Conservation (phyloP, 2,329 filamentous ascomycete species). For the Trichoderma atrobrunneum region DNA sequence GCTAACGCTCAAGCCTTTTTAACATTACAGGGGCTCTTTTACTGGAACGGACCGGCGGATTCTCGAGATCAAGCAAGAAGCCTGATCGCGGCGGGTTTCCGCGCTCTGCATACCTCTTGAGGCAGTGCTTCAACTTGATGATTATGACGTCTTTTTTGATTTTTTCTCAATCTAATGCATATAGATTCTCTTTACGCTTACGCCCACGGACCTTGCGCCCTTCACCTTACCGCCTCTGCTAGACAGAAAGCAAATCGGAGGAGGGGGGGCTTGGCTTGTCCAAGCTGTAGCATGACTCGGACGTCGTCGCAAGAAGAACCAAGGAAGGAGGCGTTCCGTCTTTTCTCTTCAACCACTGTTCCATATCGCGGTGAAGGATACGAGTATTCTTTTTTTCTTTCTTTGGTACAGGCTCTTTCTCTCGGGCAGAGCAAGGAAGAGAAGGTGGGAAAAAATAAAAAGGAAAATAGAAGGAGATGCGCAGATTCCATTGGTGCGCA, state of each 20-base stretch:
- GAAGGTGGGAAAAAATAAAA: background rate
- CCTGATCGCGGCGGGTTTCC: constrained; percentile 58
- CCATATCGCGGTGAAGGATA: background rate
- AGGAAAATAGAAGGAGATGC: background rate
- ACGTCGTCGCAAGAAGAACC: background rate
- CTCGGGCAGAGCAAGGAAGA: background rate
- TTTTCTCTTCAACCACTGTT: background rate
- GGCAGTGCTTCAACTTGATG: background rate
- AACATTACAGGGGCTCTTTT: constrained; percentile 64
- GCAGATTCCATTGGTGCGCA: background rate
- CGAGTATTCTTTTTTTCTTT: background rate
- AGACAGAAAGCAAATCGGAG: background rate
- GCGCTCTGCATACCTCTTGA: constrained; percentile 38
- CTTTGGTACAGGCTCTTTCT: background rate
- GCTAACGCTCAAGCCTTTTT: constrained; percentile 13
- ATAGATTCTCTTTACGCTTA: constrained; percentile 5
- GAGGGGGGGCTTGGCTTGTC: background rate
- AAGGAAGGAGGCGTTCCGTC: background rate
- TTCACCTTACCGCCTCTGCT: constrained; percentile 8
- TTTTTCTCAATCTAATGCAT: background rate
- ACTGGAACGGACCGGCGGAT: constrained; percentile 77
- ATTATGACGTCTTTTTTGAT: constrained; percentile 1
- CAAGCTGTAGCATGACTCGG: constrained; percentile 16
- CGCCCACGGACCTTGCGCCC: background rate
- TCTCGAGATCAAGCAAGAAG: constrained; percentile 56